Percentiles rank a stretch among this genome's conserved stretches.
These are phyloP conservation scores for Leptomonas seymouri DNA, from an alignment of 208 protist species.

Conservation along the genomic window DNA sequence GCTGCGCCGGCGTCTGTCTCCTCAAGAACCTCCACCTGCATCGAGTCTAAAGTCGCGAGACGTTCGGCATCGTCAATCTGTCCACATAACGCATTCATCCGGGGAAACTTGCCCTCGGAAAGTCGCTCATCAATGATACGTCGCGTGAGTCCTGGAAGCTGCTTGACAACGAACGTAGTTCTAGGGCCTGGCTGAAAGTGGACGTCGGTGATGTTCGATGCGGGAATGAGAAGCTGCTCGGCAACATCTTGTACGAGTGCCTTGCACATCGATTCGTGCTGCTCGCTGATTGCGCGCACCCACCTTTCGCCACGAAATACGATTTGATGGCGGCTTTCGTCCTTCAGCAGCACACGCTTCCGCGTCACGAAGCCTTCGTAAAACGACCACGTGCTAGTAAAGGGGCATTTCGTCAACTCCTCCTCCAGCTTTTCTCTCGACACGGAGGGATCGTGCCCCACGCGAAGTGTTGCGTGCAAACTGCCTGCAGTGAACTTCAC, in stretches of 20 bases:
- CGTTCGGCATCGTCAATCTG: background rate
- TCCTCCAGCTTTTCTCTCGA: constrained; percentile 20
- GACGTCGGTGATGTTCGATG: constrained; percentile 16
- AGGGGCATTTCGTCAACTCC: constrained; percentile 16
- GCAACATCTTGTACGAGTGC: constrained; percentile 32
- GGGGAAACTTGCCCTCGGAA: constrained; percentile 9
- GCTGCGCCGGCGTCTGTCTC: background rate
- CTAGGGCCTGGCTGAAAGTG: constrained; percentile 10
- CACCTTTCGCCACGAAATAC: constrained; percentile 29
- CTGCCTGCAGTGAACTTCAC: constrained; percentile 24
- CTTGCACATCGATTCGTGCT: background rate
- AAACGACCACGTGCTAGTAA: constrained; percentile 15
- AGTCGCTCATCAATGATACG: constrained; percentile 23
- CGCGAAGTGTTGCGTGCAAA: constrained; percentile 26
- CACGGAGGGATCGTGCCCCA: constrained; percentile 13
- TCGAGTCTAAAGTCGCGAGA: background rate
- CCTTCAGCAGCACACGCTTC: background rate
- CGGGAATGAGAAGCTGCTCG: constrained; percentile 17
- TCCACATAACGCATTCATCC: constrained; percentile 26
- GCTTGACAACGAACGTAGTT: constrained; percentile 40
- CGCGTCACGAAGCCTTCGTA: constrained; percentile 7
- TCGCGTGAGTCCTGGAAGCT: constrained; percentile 22
- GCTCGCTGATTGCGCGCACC: constrained; percentile 12
- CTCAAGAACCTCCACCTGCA: background rate
- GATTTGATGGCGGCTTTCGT: constrained; percentile 24